phyloP scores from a whole-genome alignment of 345 rosid genomes.

The Theobroma cacao region DNA sequence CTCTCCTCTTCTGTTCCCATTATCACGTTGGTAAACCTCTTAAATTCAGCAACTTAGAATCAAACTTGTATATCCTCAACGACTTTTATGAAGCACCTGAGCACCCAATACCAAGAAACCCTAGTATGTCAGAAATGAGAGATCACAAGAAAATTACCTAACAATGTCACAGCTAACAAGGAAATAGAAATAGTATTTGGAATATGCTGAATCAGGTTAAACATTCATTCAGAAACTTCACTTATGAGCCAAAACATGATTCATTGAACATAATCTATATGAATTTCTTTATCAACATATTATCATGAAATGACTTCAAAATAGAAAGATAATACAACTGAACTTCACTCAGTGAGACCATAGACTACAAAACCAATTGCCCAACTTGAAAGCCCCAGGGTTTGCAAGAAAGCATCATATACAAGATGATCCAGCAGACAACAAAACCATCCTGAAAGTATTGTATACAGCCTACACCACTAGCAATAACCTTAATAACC shows the following conservation, averaged over 20 bases:
- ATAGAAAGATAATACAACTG: neutral
- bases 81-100: constrained; percentile 26
- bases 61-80: neutral
- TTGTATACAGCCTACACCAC: neutral
- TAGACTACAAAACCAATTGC: neutral
- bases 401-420: neutral
- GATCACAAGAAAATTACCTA: neutral
- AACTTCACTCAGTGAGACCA: neutral
- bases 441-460: neutral
- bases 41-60: constrained; percentile 14
- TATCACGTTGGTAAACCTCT: constrained; percentile 5
- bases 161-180: neutral
- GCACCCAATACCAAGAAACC: constrained; percentile 12
- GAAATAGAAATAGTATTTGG: neutral
- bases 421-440: neutral
- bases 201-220: neutral
- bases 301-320: neutral
- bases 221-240: neutral
- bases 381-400: neutral
- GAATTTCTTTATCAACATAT: neutral
- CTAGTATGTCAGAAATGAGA: constrained; percentile 13
- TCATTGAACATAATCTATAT: neutral
- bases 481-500: neutral
- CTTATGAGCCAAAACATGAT: neutral
- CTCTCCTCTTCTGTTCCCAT: constrained; percentile 87